These are phyloP conservation scores for Lunasporangiospora selenospora DNA, from an alignment of 192 early-diverging fungal species.

Conservation along the genomic window DNA sequence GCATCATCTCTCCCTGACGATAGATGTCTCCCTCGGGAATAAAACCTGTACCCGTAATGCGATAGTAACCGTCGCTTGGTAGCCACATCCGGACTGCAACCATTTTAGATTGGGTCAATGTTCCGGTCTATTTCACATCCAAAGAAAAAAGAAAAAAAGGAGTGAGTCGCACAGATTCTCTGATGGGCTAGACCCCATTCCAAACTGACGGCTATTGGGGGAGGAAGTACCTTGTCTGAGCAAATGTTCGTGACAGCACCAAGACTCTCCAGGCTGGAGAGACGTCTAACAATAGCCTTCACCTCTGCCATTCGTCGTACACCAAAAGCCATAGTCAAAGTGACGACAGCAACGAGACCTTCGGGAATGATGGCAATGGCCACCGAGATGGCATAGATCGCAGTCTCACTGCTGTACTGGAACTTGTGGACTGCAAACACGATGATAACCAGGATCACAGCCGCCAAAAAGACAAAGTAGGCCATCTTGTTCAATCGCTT, in stretches of 20 bases:
- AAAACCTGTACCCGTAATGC: conserved; percentile 70
- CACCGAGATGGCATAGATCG: conserved; percentile 79
- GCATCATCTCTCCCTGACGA: conserved; percentile 31
- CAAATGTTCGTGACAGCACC: conserved; percentile 94
- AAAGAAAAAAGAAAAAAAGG: not conserved
- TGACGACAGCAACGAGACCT: conserved; percentile 92
- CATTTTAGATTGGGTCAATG: conserved; percentile 95
- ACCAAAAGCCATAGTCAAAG: conserved; percentile 91
- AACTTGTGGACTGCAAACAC: conserved; percentile 78
- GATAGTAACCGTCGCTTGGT: conserved; percentile 72
- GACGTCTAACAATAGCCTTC: conserved; percentile 87
- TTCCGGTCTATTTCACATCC: conserved; percentile 68
- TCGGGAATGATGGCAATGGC: conserved; percentile 94
- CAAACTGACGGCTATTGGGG: no score
- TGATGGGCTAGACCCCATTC: no score
- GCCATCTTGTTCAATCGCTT: conserved; percentile 76
- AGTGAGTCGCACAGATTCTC: not conserved
- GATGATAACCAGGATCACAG: conserved; percentile 76
- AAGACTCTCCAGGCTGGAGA: conserved; percentile 86
- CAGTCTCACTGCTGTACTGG: conserved; percentile 59
- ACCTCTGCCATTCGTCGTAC: conserved; percentile 83
- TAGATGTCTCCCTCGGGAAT: conserved; percentile 59
- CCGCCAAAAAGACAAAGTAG: conserved; percentile 75
- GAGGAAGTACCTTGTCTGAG: conserved; percentile 73
- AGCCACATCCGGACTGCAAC: conserved; percentile 85